A percentile compares a stretch with the other conserved stretches of the same genome.
These are phyloP conservation scores for Puya raimondii DNA, from an alignment of 176 grass and related monocot genomes.

Conservation along the genomic window DNA sequence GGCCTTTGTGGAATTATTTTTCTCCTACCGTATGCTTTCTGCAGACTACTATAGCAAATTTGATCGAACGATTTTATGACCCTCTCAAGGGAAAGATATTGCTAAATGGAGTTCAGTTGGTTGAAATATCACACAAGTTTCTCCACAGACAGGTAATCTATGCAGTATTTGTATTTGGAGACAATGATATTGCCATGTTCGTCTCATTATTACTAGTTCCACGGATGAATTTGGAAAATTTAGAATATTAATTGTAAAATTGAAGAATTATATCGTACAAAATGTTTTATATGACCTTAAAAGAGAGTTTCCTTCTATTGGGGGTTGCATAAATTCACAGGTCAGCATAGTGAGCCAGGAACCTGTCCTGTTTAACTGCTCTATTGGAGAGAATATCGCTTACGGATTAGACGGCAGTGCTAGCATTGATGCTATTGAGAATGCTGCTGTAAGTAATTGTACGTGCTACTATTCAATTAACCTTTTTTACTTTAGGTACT, in stretches of 20 bases:
- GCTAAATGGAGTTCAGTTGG: conserved; percentile 66
- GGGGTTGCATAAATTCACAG: conserved; percentile 35
- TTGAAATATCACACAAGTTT: conserved; percentile 75
- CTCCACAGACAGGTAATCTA: conserved; percentile 73
- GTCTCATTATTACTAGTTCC: neutral
- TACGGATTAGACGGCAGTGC: conserved; percentile 67
- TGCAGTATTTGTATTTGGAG: neutral
- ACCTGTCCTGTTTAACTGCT: conserved; percentile 87
- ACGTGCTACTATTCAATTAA: neutral
- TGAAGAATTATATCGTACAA: too few species aligned
- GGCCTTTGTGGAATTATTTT: neutral
- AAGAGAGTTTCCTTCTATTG: too few species aligned
- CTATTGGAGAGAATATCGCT: conserved; percentile 93
- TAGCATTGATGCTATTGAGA: conserved; percentile 54
- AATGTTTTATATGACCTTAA: too few species aligned
- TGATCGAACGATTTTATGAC: conserved; percentile 97
- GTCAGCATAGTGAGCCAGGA: conserved; percentile 99
- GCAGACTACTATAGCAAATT: conserved; percentile 98
- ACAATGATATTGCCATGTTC: too few species aligned
- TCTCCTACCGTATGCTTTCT: conserved; percentile 16
- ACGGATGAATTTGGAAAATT: too few species aligned
- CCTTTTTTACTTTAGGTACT: too few species aligned
- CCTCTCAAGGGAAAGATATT: conserved; percentile 84
- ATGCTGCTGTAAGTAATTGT: conserved; percentile 60
- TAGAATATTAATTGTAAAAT: too few species aligned